A percentile compares a stretch with the other conserved stretches of the same genome.
Conservation (phyloP, 225 moss, liverwort and hornwort genomes). For the Antitrichia curtipendula region DNA sequence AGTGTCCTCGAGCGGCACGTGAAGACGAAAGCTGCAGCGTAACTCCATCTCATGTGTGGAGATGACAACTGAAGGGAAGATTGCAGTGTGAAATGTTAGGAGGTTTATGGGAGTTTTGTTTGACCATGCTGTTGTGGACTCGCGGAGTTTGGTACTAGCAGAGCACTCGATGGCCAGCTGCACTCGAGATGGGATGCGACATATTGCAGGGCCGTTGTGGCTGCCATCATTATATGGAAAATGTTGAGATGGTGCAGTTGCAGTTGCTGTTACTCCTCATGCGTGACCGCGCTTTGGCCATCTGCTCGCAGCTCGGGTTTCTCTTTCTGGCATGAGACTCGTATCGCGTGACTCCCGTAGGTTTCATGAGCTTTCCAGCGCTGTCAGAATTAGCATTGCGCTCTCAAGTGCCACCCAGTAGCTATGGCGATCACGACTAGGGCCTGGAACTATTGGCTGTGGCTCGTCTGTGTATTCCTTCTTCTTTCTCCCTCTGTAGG, state of each 20-base stretch:
- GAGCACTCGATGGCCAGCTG: slow-evolving; percentile 17
- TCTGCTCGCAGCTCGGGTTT: background rate
- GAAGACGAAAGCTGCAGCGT: background rate
- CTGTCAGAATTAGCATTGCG: slow-evolving; percentile 27
- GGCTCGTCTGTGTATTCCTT: background rate
- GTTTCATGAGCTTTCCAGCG: slow-evolving; percentile 26
- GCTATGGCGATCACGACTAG: slow-evolving; percentile 32
- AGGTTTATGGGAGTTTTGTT: background rate
- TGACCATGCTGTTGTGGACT: background rate
- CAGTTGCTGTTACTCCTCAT: background rate
- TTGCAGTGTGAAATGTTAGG: slow-evolving; percentile 4
- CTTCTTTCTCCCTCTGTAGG: background rate
- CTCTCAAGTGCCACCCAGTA: slow-evolving; percentile 13
- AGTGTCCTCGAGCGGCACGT: slow-evolving; percentile 3
- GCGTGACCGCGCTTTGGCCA: background rate
- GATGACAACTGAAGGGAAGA: background rate
- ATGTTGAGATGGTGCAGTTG: slow-evolving; percentile 1
- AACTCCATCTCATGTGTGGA: slow-evolving; percentile 5
- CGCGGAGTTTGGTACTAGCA: background rate
- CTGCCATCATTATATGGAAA: slow-evolving; percentile 15
- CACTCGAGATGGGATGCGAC: slow-evolving; percentile 21
- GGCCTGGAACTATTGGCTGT: slow-evolving; percentile 1
- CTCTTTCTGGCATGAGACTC: slow-evolving; percentile 16
- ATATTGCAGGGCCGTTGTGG: slow-evolving; percentile 15
- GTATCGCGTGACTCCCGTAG: slow-evolving; percentile 8